Conservation (phyloP, 768 basidiomycete genomes). For the Trametes cinnabarina region DNA sequence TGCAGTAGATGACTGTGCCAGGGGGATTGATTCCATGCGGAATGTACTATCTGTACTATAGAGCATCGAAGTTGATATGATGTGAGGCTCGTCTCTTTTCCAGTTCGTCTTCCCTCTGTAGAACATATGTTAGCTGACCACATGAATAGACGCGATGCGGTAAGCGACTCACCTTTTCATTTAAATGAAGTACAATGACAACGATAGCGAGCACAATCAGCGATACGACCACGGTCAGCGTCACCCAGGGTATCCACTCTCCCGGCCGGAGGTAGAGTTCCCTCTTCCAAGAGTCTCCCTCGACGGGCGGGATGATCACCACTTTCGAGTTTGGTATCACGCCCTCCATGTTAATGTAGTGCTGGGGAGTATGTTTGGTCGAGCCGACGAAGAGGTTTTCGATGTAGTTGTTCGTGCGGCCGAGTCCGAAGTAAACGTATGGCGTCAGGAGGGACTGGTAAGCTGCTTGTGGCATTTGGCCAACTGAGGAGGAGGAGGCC, state of each 20-base stretch:
- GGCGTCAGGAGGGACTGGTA: conserved; percentile 90
- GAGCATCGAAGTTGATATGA: conserved; percentile 95
- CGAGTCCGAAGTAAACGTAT: conserved; percentile 94
- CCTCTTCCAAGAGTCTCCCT: conserved; percentile 70
- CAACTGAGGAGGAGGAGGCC: conserved; percentile 59
- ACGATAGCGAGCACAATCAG: conserved; percentile 75
- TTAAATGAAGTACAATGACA: conserved; percentile 83
- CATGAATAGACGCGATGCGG: background rate
- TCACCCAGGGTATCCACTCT: conserved; percentile 98
- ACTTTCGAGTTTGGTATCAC: conserved; percentile 97
- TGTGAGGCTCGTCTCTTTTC: conserved; percentile 88
- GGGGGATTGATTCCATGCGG: conserved; percentile 3
- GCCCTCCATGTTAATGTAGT: conserved; percentile 92
- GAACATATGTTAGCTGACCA: conserved; percentile 9
- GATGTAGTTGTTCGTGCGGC: conserved; percentile 98
- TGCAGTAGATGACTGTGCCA: background rate
- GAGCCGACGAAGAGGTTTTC: conserved; percentile 97
- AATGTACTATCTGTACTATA: conserved; percentile 44
- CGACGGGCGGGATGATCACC: conserved; percentile 80
- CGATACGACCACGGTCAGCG: conserved; percentile 75
- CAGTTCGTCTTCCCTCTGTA: conserved; percentile 88
- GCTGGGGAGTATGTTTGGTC: conserved; percentile 66
- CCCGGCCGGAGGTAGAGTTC: conserved; percentile 92
- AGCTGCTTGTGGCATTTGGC: conserved; percentile 88
- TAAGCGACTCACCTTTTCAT: conserved; percentile 78